These are phyloP conservation scores for Orbilia javanica DNA, from an alignment of 2,329 filamentous ascomycete genomes.

Conservation along the genomic window DNA sequence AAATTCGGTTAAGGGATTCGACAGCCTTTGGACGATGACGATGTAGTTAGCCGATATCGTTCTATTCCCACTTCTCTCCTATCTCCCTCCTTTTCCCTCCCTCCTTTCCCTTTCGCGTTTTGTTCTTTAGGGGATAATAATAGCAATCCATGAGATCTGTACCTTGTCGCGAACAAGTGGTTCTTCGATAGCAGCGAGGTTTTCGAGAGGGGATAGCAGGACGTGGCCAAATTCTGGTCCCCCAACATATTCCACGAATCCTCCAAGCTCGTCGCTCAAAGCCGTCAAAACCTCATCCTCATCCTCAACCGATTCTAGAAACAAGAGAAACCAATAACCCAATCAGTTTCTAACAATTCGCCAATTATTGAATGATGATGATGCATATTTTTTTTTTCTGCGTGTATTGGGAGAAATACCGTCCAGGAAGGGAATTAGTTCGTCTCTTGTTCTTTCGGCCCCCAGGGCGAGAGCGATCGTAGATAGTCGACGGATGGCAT, in stretches of 20 bases:
- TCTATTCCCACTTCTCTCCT: neutral
- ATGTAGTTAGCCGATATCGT: constrained; percentile 15
- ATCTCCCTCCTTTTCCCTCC: neutral
- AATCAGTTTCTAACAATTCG: constrained; percentile 20
- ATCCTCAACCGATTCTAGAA: constrained; percentile 94
- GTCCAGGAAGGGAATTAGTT: constrained; percentile 98
- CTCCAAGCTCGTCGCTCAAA: constrained; percentile 94
- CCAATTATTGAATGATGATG: constrained; percentile 46
- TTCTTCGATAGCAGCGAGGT: constrained; percentile 97
- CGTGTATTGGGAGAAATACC: constrained; percentile 72
- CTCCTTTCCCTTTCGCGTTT: no score
- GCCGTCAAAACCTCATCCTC: constrained; percentile 98
- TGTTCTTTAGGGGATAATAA: neutral
- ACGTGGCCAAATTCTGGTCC: constrained; percentile 94
- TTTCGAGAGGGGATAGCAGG: constrained; percentile 95
- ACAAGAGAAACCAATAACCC: neutral
- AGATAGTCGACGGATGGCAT: constrained; percentile 97
- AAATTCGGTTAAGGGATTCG: constrained; percentile 99
- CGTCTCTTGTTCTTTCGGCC: constrained; percentile 94
- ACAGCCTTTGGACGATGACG: constrained; percentile 76
- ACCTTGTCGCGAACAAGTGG: constrained; percentile 98
- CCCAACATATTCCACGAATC: constrained; percentile 97
- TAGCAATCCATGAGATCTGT: constrained; percentile 55
- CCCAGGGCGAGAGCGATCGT: constrained; percentile 97
- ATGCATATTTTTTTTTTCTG: constrained; percentile 39